phyloP scores from a whole-genome alignment of 345 rosid species.

The Dipteronia dyeriana region DNA sequence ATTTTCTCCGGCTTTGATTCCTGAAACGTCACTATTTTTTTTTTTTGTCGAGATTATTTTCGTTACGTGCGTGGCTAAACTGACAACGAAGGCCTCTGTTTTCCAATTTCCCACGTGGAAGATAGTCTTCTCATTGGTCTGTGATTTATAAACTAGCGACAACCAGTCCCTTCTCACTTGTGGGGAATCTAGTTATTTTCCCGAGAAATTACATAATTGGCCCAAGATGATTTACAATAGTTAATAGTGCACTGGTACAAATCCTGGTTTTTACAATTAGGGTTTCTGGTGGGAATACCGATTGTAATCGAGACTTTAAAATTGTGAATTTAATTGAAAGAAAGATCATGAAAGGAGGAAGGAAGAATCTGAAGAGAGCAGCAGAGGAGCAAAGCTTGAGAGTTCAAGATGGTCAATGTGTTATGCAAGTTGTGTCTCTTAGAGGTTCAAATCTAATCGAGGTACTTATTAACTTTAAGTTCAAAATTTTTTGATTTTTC shows the following conservation, averaged over 20 bases:
- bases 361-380: constrained; percentile 85
- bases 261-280: not conserved
- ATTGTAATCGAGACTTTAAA: not conserved
- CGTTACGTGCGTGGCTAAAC: not conserved
- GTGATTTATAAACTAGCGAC: no score
- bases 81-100: no score
- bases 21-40: no score
- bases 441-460: constrained; percentile 90
- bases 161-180: no score
- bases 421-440: constrained; percentile 78
- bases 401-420: constrained; percentile 65
- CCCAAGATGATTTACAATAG: not conserved
- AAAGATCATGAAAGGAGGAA: constrained; percentile 67
- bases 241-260: no score
- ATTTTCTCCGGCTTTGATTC: no score
- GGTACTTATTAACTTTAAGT: constrained; percentile 30
- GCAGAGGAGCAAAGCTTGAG: constrained; percentile 51
- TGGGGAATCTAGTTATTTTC: no score
- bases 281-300: not conserved
- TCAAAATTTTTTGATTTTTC: not conserved
- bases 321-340: not conserved
- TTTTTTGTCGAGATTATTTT: not conserved
- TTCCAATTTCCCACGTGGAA: no score
- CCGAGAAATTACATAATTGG: not conserved
- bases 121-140: no score